Percentiles rank a stretch among this genome's conserved stretches.
phyloP scores from a whole-genome alignment of 2,329 filamentous ascomycete genomes.

The Colletotrichum nymphaeae region DNA sequence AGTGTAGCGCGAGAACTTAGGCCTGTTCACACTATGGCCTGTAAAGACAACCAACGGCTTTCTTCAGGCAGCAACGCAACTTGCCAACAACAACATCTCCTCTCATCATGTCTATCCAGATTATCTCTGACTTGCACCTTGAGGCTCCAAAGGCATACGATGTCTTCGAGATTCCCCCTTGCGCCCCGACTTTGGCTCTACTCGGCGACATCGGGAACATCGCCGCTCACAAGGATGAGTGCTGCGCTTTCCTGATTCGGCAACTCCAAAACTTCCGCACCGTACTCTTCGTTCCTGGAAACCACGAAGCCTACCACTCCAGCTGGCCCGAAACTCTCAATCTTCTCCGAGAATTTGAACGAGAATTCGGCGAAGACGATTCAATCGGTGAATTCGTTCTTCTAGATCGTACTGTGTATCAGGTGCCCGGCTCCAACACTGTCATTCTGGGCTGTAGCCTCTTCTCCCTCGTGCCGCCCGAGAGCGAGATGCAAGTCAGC shows the following conservation, averaged over 20 bases:
- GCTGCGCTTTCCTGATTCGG: slow-evolving; percentile 56
- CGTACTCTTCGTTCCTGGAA: slow-evolving; percentile 65
- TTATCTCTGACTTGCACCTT: slow-evolving; percentile 70
- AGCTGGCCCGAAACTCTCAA: slow-evolving; percentile 47
- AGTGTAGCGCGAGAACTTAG: background rate
- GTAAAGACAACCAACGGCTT: background rate
- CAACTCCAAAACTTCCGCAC: slow-evolving; percentile 60
- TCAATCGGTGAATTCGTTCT: slow-evolving; percentile 52
- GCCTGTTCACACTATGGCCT: background rate
- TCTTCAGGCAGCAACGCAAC: background rate
- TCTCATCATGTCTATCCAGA: slow-evolving; percentile 46
- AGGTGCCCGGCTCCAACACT: slow-evolving; percentile 39
- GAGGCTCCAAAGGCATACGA: slow-evolving; percentile 62
- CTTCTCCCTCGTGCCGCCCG: slow-evolving; percentile 57
- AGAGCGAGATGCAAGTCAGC: slow-evolving; percentile 51
- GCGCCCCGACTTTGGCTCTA: slow-evolving; percentile 63
- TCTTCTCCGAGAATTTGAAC: slow-evolving; percentile 47
- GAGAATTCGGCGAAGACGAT: slow-evolving; percentile 38
- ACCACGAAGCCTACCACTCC: slow-evolving; percentile 65
- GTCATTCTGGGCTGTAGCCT: slow-evolving; percentile 53
- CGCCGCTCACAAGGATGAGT: slow-evolving; percentile 51
- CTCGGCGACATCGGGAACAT: slow-evolving; percentile 67
- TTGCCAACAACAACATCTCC: background rate
- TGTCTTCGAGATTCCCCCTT: slow-evolving; percentile 57
- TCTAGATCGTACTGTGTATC: slow-evolving; percentile 46